Conservation (phyloP, 305 asterid genomes). For the Fraxinus sp. region DNA sequence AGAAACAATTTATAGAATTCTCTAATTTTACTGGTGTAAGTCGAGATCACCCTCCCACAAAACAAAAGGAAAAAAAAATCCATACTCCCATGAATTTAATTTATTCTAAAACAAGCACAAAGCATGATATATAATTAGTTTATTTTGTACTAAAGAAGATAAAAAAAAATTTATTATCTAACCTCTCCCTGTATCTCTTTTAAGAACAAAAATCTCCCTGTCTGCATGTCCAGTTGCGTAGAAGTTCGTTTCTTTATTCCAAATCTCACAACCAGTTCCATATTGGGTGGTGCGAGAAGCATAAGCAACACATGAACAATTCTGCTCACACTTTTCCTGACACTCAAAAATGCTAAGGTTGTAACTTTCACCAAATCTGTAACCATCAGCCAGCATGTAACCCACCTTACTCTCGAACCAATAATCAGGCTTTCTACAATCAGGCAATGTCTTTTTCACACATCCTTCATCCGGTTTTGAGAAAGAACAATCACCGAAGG, state of each 20-base stretch:
- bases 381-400: slow-evolving; percentile 12
- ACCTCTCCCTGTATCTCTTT: slow-evolving; percentile 10
- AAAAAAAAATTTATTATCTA: background rate
- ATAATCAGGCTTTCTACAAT: slow-evolving; percentile 23
- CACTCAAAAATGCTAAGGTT: slow-evolving; percentile 29
- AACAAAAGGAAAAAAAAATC: background rate
- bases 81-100: background rate
- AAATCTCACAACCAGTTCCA: slow-evolving; percentile 13
- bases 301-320: slow-evolving; percentile 32
- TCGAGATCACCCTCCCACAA: background rate
- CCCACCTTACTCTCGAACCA: slow-evolving; percentile 13
- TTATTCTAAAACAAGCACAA: background rate
- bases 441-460: slow-evolving; percentile 16
- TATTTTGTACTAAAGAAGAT: background rate
- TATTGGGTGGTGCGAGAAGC: slow-evolving; percentile 1
- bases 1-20: background rate
- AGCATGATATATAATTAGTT: background rate
- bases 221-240: background rate
- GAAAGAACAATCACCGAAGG: slow-evolving; percentile 2
- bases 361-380: slow-evolving; percentile 13
- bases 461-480: slow-evolving; percentile 11
- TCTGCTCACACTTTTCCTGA: slow-evolving; percentile 20
- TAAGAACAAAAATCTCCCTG: slow-evolving; percentile 9
- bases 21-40: background rate
- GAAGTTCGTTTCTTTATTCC: background rate